Conservation (phyloP, 805 yeast genomes). For the Ogataea allantospora region DNA sequence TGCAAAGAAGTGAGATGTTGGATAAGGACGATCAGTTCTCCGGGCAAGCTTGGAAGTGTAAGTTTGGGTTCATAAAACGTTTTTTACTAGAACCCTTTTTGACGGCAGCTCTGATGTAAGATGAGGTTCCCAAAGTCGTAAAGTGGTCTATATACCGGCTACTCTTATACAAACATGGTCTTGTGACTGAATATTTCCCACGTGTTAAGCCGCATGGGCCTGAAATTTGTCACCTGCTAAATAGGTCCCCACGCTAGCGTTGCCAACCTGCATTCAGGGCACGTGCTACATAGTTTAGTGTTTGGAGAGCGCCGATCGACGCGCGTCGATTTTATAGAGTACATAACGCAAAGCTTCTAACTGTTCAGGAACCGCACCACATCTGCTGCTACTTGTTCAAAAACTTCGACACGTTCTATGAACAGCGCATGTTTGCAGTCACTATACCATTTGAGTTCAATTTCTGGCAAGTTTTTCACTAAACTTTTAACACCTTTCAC, state of each 20-base stretch:
- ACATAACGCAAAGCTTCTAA: background rate
- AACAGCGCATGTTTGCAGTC: slow-evolving; percentile 12
- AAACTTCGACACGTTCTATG: slow-evolving; percentile 4
- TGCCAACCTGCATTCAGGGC: background rate
- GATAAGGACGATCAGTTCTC: background rate
- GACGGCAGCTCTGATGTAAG: too few species aligned
- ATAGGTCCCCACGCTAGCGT: background rate
- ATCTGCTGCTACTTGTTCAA: slow-evolving; percentile 4
- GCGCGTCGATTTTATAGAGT: background rate
- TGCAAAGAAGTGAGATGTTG: background rate
- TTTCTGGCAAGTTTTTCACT: slow-evolving; percentile 1
- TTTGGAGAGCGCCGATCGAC: slow-evolving; percentile 1
- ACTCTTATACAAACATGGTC: slow-evolving; percentile 4
- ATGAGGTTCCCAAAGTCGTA: too few species aligned
- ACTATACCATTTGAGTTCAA: slow-evolving; percentile 6
- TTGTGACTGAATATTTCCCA: slow-evolving; percentile 5
- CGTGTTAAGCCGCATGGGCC: slow-evolving; percentile 5
- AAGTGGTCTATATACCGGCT: too few species aligned
- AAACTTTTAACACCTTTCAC: slow-evolving; percentile 4
- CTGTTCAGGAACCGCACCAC: slow-evolving; percentile 4
- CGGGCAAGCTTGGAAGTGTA: too few species aligned
- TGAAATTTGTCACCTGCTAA: background rate
- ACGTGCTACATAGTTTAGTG: background rate
- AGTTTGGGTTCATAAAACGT: too few species aligned
- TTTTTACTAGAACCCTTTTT: too few species aligned